Evolutionary conservation across 306 rosid species (phyloP), one percentile per base, ranked within the genome.

Genomic region (Medicago truncatula): DNA sequence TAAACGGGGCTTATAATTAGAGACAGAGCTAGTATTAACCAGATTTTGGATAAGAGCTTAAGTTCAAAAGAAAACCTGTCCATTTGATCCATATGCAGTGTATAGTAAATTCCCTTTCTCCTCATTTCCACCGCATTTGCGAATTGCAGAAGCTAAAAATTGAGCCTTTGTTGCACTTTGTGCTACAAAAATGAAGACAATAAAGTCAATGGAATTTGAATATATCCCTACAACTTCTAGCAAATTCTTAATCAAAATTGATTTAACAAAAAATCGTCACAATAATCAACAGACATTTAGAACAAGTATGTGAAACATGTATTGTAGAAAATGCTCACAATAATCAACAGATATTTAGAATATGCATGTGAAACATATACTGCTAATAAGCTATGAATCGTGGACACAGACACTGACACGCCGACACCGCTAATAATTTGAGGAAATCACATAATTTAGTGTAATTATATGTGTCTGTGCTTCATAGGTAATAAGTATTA

Each of bases 121-220:
- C 80, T 34, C 97, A 65, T 95, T 95, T 76, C 98, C 97, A 75
- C 98, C 98, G 40, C 92, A 87, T 82, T 95, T 95, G 65, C 92
- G 88, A 84, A 95, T 90, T 43, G 97, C 97, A 75, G 98, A 49
- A 69, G 97, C 97, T 74, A 95, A 76, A 79, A 95, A 95, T 58
- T 93, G 90, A 69, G 90, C 80, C 83, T 95, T 95, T 46, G 44
- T 23, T 75, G 91, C 97, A 89, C 93, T 77, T 88, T 95, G 96
- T n/a, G 93, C 97, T 95, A 78, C 83, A 84, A 47, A 61, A 81
- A 69, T 23, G 16, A 75, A 62, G 65, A 69, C 64, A 67, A 65
- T 40, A 67, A 23, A 78, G 62, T 75, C 68, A 79, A 34, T 13
- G 36, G 44, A 75, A 58, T 2, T 53, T 10, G 52, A 76, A 46